Conservation (phyloP, 2,329 filamentous ascomycete genomes). For the Colletotrichum graminicola region DNA sequence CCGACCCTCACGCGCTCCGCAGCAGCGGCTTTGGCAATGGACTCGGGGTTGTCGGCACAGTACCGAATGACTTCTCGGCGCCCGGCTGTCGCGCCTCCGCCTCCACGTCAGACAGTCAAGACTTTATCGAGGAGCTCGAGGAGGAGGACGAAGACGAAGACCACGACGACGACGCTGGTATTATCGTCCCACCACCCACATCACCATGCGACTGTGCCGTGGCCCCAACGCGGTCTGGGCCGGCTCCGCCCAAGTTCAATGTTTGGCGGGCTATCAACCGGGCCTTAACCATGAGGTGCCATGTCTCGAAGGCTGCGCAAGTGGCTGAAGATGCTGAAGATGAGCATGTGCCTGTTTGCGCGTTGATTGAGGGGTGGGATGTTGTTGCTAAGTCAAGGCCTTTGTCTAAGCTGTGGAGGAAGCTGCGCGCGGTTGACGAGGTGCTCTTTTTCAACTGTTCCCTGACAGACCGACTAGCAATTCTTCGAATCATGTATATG, state of each 20-base stretch:
- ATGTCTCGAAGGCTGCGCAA: slow-evolving; percentile 32
- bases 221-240: slow-evolving; percentile 4
- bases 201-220: slow-evolving; percentile 28
- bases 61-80: background rate
- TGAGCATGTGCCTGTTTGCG: slow-evolving; percentile 47
- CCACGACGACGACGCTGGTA: slow-evolving; percentile 11
- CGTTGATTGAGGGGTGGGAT: slow-evolving; percentile 48
- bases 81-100: slow-evolving; percentile 23
- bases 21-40: background rate
- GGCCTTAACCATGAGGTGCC: slow-evolving; percentile 35
- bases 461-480: slow-evolving; percentile 45
- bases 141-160: slow-evolving; percentile 3
- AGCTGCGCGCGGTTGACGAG: slow-evolving; percentile 46
- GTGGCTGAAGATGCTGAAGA: slow-evolving; percentile 44
- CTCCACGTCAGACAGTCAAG: slow-evolving; percentile 33
- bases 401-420: slow-evolving; percentile 47
- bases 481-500: slow-evolving; percentile 45
- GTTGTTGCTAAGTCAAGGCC: slow-evolving; percentile 46
- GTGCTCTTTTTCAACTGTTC: slow-evolving; percentile 43
- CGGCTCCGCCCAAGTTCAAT: slow-evolving; percentile 33
- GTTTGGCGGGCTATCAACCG: slow-evolving; percentile 48
- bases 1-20: background rate
- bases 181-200: slow-evolving; percentile 25
- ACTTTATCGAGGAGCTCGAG: slow-evolving; percentile 18
- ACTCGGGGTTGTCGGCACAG: slow-evolving; percentile 5